These are phyloP conservation scores for Firmiana major DNA, from an alignment of 345 rosid genomes.

Conservation along the genomic window DNA sequence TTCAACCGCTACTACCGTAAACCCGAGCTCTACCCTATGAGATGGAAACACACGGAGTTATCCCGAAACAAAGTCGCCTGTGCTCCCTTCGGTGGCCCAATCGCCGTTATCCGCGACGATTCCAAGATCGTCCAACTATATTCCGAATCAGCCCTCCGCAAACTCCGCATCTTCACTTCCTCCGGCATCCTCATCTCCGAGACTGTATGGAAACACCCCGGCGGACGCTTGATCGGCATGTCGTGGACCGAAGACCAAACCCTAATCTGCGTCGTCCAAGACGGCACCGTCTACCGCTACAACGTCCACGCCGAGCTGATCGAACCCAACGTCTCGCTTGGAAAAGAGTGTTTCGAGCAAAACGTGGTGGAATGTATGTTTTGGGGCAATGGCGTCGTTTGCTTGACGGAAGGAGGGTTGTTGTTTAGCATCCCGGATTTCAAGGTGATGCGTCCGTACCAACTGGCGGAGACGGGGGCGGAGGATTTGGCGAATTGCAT, in stretches of 20 bases:
- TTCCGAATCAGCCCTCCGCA: constrained; percentile 90
- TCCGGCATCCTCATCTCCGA: constrained; percentile 76
- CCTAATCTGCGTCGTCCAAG: constrained; percentile 73
- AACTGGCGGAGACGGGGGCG: constrained; percentile 52
- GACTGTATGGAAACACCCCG: constrained; percentile 89
- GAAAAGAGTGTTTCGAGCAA: constrained; percentile 83
- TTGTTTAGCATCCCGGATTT: constrained; percentile 69
- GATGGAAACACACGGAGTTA: constrained; percentile 85
- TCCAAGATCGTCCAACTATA: constrained; percentile 97
- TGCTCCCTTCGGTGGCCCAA: constrained; percentile 88
- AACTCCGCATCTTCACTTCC: constrained; percentile 86
- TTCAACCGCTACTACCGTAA: constrained; percentile 78
- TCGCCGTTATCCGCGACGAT: constrained; percentile 92
- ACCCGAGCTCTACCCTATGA: constrained; percentile 78
- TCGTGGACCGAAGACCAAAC: constrained; percentile 93
- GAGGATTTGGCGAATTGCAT: constrained; percentile 63
- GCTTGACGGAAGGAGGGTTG: constrained; percentile 75
- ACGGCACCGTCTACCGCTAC: constrained; percentile 85
- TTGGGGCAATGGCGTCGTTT: constrained; percentile 90
- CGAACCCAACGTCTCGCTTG: constrained; percentile 70
- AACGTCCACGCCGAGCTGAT: constrained; percentile 66
- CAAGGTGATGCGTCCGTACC: constrained; percentile 46
- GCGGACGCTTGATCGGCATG: constrained; percentile 88
- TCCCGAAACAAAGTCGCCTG: constrained; percentile 89
- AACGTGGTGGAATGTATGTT: constrained; percentile 84